A percentile compares a stretch with the other conserved stretches of the same genome.
These are phyloP conservation scores for Phtheirospermum japonicum DNA, from an alignment of 257 asterid species.

Conservation along the genomic window DNA sequence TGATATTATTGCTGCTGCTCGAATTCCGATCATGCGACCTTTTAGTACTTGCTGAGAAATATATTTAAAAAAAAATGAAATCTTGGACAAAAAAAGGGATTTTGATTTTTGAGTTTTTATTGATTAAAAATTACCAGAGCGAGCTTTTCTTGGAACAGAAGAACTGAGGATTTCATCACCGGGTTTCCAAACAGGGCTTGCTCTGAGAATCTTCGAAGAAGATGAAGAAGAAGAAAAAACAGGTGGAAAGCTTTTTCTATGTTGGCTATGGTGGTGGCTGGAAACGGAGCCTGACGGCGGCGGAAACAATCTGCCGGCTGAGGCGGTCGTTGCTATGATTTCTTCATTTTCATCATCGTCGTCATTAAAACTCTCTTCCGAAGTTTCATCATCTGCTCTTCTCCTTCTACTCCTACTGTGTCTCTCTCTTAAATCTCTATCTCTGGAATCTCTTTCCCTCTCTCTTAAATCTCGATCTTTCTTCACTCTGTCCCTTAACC, in stretches of 20 bases:
- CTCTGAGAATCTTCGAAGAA: slow-evolving; percentile 41
- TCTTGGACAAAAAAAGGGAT: neutral
- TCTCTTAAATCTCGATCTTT: slow-evolving; percentile 75
- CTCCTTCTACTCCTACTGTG: slow-evolving; percentile 62
- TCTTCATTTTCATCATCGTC: slow-evolving; percentile 3
- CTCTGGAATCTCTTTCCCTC: slow-evolving; percentile 69
- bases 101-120: neutral
- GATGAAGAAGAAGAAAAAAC: slow-evolving; percentile 31
- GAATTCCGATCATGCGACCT: neutral
- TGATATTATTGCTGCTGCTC: neutral
- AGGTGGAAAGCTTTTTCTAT: slow-evolving; percentile 66
- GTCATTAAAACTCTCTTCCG: slow-evolving; percentile 81
- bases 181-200: slow-evolving; percentile 84
- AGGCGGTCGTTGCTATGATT: slow-evolving; percentile 23
- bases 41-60: neutral
- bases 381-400: slow-evolving; percentile 67
- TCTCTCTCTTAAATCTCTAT: slow-evolving; percentile 65
- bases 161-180: slow-evolving; percentile 80
- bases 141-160: slow-evolving; percentile 93
- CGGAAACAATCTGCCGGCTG: slow-evolving; percentile 42
- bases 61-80: neutral
- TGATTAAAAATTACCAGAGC: slow-evolving; percentile 52
- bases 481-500: slow-evolving; percentile 88
- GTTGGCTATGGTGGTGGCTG: slow-evolving; percentile 53
- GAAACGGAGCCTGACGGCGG: slow-evolving; percentile 40